Evolutionary conservation across 371 early-diverging fungal genomes (phyloP).

Genomic region (Apophysomyces trapeziformis): DNA sequence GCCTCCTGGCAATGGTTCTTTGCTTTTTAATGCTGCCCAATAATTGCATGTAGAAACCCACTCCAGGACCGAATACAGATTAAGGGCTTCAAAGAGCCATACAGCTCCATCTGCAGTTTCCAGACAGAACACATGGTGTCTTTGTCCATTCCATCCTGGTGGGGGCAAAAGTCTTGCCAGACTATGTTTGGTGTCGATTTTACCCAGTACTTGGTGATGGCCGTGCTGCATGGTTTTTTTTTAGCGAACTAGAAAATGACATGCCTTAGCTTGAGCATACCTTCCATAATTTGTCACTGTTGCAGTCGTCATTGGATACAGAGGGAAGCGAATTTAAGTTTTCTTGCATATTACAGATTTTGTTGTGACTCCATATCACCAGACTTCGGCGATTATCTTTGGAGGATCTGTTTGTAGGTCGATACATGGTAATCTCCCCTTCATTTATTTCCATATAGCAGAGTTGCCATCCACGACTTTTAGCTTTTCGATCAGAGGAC

Average conservation of each 20-base stretch:
- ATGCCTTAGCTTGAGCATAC: not conserved
- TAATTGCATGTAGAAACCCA: slow-evolving; percentile 35
- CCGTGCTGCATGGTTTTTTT: not conserved
- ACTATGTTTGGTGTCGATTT: slow-evolving; percentile 17
- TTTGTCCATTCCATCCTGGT: slow-evolving; percentile 29
- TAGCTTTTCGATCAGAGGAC: slow-evolving; percentile 25
- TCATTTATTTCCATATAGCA: slow-evolving; percentile 29
- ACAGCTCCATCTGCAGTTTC: slow-evolving; percentile 34
- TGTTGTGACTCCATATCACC: slow-evolving; percentile 10
- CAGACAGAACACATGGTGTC: slow-evolving; percentile 35
- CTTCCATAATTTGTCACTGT: not conserved
- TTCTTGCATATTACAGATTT: not conserved
- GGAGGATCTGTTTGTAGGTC: slow-evolving; percentile 8
- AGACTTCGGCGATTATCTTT: slow-evolving; percentile 10
- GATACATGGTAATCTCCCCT: slow-evolving; percentile 32
- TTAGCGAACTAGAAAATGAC: not conserved
- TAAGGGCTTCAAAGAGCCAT: slow-evolving; percentile 37
- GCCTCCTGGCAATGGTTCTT: slow-evolving; percentile 34
- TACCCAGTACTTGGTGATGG: slow-evolving; percentile 2
- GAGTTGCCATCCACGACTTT: slow-evolving; percentile 35
- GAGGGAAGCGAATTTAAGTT: not conserved
- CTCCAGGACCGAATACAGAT: slow-evolving; percentile 22
- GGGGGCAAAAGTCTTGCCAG: slow-evolving; percentile 28
- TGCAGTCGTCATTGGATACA: not conserved
- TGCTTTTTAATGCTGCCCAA: slow-evolving; percentile 33